phyloP scores from a whole-genome alignment of 78 protist genomes.

The Cavenderia fasciculata region DNA sequence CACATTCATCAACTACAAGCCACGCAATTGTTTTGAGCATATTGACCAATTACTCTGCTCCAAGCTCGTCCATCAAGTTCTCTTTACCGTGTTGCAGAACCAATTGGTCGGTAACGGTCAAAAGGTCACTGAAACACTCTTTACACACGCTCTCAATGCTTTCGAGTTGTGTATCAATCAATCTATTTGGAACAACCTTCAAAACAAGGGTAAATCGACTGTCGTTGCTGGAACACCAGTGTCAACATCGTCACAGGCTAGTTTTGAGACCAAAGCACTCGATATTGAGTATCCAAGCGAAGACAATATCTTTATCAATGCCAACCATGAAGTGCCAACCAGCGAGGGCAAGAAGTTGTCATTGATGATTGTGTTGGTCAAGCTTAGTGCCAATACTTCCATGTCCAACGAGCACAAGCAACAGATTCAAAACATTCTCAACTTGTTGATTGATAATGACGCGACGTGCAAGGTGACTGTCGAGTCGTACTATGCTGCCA shows the following conservation, averaged over 20 bases:
- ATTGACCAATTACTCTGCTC: constrained; percentile 30
- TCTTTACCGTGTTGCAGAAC: constrained; percentile 39
- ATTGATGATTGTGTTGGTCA: constrained; percentile 45
- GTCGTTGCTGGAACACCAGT: background rate
- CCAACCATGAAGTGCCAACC: constrained; percentile 11
- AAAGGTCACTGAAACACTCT: constrained; percentile 32
- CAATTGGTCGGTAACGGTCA: constrained; percentile 17
- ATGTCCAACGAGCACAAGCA: constrained; percentile 30
- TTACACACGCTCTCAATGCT: constrained; percentile 45
- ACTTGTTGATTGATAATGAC: constrained; percentile 40
- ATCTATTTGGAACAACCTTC: background rate
- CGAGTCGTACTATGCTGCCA: constrained; percentile 53
- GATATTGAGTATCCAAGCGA: constrained; percentile 40
- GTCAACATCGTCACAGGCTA: background rate
- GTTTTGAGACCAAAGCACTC: background rate
- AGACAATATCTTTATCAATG: constrained; percentile 41
- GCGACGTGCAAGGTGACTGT: constrained; percentile 29
- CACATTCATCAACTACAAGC: constrained; percentile 1
- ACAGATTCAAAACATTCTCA: constrained; percentile 63
- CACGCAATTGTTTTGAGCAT: constrained; percentile 16
- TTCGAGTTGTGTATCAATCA: constrained; percentile 46
- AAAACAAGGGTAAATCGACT: background rate
- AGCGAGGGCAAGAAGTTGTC: constrained; percentile 50
- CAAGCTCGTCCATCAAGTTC: constrained; percentile 25
- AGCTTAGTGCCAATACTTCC: constrained; percentile 15